Conservation (phyloP, 768 basidiomycete species). For the Suillus americanus region DNA sequence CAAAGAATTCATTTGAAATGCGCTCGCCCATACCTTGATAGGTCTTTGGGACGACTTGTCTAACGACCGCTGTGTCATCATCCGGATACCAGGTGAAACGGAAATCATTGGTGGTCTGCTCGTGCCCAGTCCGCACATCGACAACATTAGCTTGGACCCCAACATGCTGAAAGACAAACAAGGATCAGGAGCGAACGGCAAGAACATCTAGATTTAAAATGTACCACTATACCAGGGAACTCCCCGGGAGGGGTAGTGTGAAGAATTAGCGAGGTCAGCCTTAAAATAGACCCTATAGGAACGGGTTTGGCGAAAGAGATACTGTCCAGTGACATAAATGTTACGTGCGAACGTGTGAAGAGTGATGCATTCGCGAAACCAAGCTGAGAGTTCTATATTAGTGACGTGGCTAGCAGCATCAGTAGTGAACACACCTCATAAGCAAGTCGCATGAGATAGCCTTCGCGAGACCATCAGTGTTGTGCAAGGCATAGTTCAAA, state of each 20-base stretch:
- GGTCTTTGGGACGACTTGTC: conserved; percentile 64
- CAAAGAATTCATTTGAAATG: not conserved
- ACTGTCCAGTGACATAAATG: conserved; percentile 76
- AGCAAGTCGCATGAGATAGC: conserved; percentile 63
- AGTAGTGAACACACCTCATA: conserved; percentile 51
- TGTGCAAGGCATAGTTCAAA: not conserved
- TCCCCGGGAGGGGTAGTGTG: conserved; percentile 41
- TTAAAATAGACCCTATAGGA: conserved; percentile 80
- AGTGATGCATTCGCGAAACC: conserved; percentile 71
- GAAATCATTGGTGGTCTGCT: conserved; percentile 74
- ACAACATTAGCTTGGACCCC: conserved; percentile 73
- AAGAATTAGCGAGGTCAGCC: conserved; percentile 67
- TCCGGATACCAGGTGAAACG: conserved; percentile 69
- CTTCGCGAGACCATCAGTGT: conserved; percentile 18
- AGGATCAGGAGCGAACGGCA: not conserved
- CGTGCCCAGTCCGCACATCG: conserved; percentile 61
- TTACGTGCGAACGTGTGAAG: conserved; percentile 64
- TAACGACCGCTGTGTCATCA: conserved; percentile 33
- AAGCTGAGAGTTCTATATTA: conserved; percentile 41
- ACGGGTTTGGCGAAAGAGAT: conserved; percentile 81
- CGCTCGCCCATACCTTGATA: conserved; percentile 51
- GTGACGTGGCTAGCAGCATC: not conserved
- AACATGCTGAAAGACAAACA: conserved; percentile 49
- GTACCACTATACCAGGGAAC: conserved; percentile 54
- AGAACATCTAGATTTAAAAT: conserved; percentile 23